These are phyloP conservation scores for Penicillium sp. DNA, from an alignment of 2,329 filamentous ascomycete genomes.

Conservation along the genomic window DNA sequence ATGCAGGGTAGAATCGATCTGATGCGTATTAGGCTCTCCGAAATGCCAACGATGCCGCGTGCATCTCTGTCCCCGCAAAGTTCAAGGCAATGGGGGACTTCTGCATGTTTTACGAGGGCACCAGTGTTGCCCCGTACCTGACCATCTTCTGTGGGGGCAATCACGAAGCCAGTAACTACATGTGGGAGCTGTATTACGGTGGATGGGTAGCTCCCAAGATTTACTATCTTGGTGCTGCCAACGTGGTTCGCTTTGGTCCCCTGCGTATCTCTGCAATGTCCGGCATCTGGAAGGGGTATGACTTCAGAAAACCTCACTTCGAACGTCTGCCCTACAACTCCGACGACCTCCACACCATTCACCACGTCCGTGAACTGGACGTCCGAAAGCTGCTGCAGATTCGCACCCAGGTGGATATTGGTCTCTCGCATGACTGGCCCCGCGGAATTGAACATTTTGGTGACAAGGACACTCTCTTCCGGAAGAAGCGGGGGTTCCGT, in stretches of 20 bases:
- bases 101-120: slow-evolving; percentile 87
- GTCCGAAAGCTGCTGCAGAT: slow-evolving; percentile 85
- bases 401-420: slow-evolving; percentile 84
- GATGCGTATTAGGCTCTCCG: slow-evolving; percentile 66
- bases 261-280: slow-evolving; percentile 86
- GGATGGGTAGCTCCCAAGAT: slow-evolving; percentile 97
- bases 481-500: slow-evolving; percentile 72
- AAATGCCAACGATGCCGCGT: slow-evolving; percentile 82
- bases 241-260: slow-evolving; percentile 79
- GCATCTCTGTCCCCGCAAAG: slow-evolving; percentile 87
- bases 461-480: slow-evolving; percentile 68
- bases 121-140: slow-evolving; percentile 75
- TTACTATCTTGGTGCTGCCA: slow-evolving; percentile 93
- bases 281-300: slow-evolving; percentile 91
- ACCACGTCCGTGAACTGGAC: slow-evolving; percentile 87
- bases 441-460: slow-evolving; percentile 78
- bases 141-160: slow-evolving; percentile 94
- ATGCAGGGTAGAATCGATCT: not conserved
- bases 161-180: slow-evolving; percentile 87
- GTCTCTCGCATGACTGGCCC: slow-evolving; percentile 96
- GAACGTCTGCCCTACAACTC: slow-evolving; percentile 83
- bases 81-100: slow-evolving; percentile 91
- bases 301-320: slow-evolving; percentile 80
- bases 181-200: slow-evolving; percentile 92
- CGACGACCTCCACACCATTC: slow-evolving; percentile 77